phyloP scores from a whole-genome alignment of 805 yeast genomes.

The Yarrowia sp. region DNA sequence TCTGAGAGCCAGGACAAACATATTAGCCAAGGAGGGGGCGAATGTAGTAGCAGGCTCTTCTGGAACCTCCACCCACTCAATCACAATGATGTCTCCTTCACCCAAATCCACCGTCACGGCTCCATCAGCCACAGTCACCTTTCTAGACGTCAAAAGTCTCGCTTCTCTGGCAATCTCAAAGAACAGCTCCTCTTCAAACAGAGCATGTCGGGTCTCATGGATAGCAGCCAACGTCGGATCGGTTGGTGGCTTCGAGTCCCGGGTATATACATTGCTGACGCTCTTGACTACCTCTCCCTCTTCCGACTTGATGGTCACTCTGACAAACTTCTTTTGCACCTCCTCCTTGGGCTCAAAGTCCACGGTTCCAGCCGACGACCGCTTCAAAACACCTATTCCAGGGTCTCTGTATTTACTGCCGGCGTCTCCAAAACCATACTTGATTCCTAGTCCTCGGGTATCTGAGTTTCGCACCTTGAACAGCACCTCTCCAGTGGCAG shows the following conservation, averaged over 20 bases:
- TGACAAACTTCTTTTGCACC: slow-evolving; percentile 57
- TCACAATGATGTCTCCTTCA: slow-evolving; percentile 67
- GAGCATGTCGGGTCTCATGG: slow-evolving; percentile 57
- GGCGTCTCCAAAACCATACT: slow-evolving; percentile 89
- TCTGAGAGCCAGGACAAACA: slow-evolving; percentile 61
- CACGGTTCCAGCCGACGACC: slow-evolving; percentile 57
- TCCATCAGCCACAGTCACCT: slow-evolving; percentile 69
- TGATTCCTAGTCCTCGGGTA: slow-evolving; percentile 71
- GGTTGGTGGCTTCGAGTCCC: slow-evolving; percentile 61
- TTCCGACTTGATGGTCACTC: slow-evolving; percentile 58
- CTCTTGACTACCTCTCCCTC: slow-evolving; percentile 52
- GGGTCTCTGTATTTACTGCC: slow-evolving; percentile 79
- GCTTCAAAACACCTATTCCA: slow-evolving; percentile 76
- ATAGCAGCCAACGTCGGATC: slow-evolving; percentile 35
- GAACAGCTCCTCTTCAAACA: slow-evolving; percentile 90
- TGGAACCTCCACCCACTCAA: slow-evolving; percentile 54
- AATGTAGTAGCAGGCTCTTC: slow-evolving; percentile 14
- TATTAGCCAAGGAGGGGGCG: slow-evolving; percentile 55
- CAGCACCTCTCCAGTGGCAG: slow-evolving; percentile 62
- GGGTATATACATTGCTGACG: slow-evolving; percentile 54
- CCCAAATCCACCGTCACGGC: slow-evolving; percentile 70
- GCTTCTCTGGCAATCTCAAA: slow-evolving; percentile 81
- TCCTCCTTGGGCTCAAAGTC: slow-evolving; percentile 52
- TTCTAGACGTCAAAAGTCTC: slow-evolving; percentile 66
- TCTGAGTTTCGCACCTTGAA: slow-evolving; percentile 69